A percentile compares a stretch with the other conserved stretches of the same genome.
These are phyloP conservation scores for Iodosphaeria phyllophila DNA, from an alignment of 2,329 filamentous ascomycete species.

Conservation along the genomic window DNA sequence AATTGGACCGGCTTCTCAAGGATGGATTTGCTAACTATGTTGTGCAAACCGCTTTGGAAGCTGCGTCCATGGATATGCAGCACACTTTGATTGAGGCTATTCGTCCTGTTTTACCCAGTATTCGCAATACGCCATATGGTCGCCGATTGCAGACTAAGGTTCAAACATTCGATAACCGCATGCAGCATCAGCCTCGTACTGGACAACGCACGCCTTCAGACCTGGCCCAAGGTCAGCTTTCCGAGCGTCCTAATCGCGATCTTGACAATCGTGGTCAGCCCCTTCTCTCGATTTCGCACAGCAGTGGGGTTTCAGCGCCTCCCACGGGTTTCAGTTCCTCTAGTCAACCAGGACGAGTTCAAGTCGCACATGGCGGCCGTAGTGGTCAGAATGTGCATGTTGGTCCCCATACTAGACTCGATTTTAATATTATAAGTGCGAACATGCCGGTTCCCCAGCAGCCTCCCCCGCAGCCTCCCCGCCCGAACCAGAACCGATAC, in stretches of 20 bases:
- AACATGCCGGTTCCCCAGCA: too few relatives aligned
- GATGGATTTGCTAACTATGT: conserved; percentile 97
- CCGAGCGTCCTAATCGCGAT: conserved; percentile 21
- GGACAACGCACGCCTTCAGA: conserved; percentile 34
- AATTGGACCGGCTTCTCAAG: conserved; percentile 75
- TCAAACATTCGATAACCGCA: conserved; percentile 29
- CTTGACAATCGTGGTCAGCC: conserved; percentile 18
- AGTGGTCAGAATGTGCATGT: too few relatives aligned
- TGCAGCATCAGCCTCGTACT: conserved; percentile 22
- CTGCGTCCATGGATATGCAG: conserved; percentile 56
- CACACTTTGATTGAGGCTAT: conserved; percentile 64
- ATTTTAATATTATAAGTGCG: too few relatives aligned
- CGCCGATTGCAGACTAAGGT: conserved; percentile 89
- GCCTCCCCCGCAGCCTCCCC: conserved; percentile 13
- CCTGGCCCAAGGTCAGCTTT: conserved; percentile 32
- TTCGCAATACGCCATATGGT: conserved; percentile 83
- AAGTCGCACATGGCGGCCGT: too few relatives aligned
- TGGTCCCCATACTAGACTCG: too few relatives aligned
- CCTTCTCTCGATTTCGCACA: too few relatives aligned
- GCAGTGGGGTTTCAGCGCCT: too few relatives aligned
- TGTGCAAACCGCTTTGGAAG: conserved; percentile 87
- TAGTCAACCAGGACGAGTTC: too few relatives aligned
- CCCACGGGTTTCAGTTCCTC: too few relatives aligned
- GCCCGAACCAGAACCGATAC: conserved; percentile 10
- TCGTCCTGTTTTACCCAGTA: conserved; percentile 64